phyloP scores from a whole-genome alignment of 768 basidiomycete species.

The Rhizopogon rudus region DNA sequence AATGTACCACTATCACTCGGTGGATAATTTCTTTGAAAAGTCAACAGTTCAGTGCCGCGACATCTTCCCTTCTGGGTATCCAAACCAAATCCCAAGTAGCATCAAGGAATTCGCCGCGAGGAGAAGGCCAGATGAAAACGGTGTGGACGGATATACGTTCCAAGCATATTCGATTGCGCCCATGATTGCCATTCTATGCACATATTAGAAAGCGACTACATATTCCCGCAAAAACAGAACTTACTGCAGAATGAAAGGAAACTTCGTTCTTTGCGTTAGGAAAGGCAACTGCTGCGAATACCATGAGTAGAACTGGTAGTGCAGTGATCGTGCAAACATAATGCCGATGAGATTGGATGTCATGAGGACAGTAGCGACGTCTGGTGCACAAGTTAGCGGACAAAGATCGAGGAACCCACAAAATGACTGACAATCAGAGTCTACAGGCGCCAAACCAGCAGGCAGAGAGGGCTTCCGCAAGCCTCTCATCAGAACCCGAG shows the following conservation, averaged over 20 bases:
- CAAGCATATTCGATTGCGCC: constrained; percentile 75
- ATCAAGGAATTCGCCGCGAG: constrained; percentile 47
- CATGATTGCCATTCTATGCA: constrained; percentile 56
- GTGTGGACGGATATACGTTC: constrained; percentile 84
- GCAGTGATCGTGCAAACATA: constrained; percentile 86
- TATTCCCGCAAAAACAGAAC: constrained; percentile 15
- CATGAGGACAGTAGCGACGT: constrained; percentile 75
- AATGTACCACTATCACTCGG: background rate
- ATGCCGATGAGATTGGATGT: constrained; percentile 93
- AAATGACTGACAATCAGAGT: constrained; percentile 56
- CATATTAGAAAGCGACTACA: background rate
- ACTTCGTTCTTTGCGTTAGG: constrained; percentile 69
- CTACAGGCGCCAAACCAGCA: constrained; percentile 41
- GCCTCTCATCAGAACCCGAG: constrained; percentile 48
- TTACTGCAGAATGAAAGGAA: constrained; percentile 59
- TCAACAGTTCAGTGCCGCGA: background rate
- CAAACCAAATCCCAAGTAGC: constrained; percentile 51
- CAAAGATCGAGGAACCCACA: background rate
- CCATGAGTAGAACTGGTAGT: constrained; percentile 99
- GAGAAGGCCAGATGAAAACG: constrained; percentile 54
- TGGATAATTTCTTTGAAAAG: background rate
- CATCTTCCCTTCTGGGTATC: constrained; percentile 36
- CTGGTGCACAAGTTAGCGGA: constrained; percentile 36
- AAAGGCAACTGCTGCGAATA: constrained; percentile 90
- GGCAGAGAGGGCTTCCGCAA: constrained; percentile 46